phyloP scores from a whole-genome alignment of 768 basidiomycete genomes.

The Pulveroboletus sp. region DNA sequence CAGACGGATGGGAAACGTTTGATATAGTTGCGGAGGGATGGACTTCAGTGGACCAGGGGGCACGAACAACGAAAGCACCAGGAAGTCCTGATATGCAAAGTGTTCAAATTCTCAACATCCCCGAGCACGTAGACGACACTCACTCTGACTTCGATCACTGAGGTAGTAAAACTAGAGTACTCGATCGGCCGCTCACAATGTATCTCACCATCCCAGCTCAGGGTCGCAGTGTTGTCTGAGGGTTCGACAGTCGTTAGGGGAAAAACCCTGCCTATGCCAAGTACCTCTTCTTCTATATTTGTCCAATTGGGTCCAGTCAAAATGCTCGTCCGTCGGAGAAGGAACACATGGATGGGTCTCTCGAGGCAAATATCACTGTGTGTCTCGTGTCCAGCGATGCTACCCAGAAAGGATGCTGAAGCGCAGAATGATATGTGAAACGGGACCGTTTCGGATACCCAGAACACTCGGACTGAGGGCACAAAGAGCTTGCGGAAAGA shows the following conservation, averaged over 20 bases:
- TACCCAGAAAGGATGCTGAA: conserved; percentile 35
- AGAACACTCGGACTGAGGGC: conserved; percentile 56
- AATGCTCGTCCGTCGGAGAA: conserved; percentile 51
- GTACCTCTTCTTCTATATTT: conserved; percentile 23
- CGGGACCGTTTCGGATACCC: conserved; percentile 52
- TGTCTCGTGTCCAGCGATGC: conserved; percentile 4
- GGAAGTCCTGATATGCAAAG: conserved; percentile 47
- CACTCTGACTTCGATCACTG: conserved; percentile 48
- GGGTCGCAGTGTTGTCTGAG: conserved; percentile 30
- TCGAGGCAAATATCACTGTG: conserved; percentile 9
- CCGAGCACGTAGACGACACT: conserved; percentile 5
- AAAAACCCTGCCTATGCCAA: conserved; percentile 46
- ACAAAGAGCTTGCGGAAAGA: conserved; percentile 48
- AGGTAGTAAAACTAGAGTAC: conserved; percentile 48
- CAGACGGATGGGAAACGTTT: conserved; percentile 53
- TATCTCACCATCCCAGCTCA: conserved; percentile 64
- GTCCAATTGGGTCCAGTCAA: conserved; percentile 20
- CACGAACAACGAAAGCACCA: conserved; percentile 45
- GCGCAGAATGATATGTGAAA: conserved; percentile 62
- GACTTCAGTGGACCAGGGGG: conserved; percentile 32
- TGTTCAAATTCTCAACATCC: not conserved
- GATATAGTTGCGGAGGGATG: conserved; percentile 37
- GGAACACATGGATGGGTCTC: conserved; percentile 43
- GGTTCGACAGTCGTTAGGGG: conserved; percentile 35
- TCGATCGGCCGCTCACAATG: conserved; percentile 34